Evolutionary conservation across 2,329 filamentous ascomycete species (phyloP), one percentile per base, ranked within the genome.

Genomic region (Epichloe festucae): DNA sequence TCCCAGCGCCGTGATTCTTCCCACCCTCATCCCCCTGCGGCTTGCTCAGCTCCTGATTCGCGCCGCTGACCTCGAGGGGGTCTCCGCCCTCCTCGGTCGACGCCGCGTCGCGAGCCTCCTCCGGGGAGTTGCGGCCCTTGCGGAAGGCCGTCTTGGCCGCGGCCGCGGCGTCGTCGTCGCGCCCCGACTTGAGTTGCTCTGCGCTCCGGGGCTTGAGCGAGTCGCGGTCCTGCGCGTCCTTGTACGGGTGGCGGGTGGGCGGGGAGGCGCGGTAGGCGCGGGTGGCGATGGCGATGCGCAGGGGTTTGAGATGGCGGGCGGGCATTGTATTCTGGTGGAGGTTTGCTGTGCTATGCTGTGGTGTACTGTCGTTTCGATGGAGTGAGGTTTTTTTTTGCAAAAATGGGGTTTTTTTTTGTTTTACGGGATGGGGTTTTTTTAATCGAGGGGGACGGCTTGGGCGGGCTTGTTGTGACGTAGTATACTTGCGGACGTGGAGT

Each of bases 101-200:
- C 53, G 72, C 72, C 34, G 66, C 58, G 5, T 67, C 56, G 58
- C 70, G 76, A 67, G 81, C 78, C 21, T 67, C 61, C 62, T 89
- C 82, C 0, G 88, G 88, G 19, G 74, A 70, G 27, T 85, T 90
- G 63, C 78, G 79, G 51, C 73, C 67, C 0, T 82, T 79, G 62
- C 88, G 76, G 66, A 87, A 94, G 1, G 89, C 84, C 0, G 82
- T 76, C 42, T 82, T 73, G 3, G 71, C 64, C 52, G 77, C 70
- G 0, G 76, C 73, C 0, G 82, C 75, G 12, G 70, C 68, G 43
- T 78, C 73, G 45, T 82, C 73, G 58, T 85, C 87, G 0, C 78
- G 79, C 3, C 80, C 85, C 48, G 79, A 81, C 62, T 84, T 80
- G 52, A 79, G 79, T 67, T 83, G 79, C 63, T 94, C 87, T 50